phyloP scores from a whole-genome alignment of 371 early-diverging fungal species.

The Mortierella sp. region DNA sequence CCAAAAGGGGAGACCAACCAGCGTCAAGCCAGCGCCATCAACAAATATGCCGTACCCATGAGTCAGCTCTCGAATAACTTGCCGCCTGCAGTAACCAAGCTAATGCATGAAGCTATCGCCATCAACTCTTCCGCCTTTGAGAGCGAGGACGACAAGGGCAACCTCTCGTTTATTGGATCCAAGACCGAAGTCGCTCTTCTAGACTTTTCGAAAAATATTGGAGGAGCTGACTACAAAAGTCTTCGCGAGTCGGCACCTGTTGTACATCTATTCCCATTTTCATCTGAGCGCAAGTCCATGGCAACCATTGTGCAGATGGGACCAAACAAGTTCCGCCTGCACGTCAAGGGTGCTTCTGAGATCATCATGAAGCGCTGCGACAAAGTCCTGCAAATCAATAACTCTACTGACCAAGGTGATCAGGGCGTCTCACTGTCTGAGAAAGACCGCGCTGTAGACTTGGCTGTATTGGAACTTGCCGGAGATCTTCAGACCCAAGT shows the following conservation, averaged over 20 bases:
- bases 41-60: slow-evolving; percentile 59
- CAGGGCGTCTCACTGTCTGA: slow-evolving; percentile 23
- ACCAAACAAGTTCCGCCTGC: slow-evolving; percentile 67
- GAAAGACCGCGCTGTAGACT: slow-evolving; percentile 50
- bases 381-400: slow-evolving; percentile 44
- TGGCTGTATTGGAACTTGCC: slow-evolving; percentile 65
- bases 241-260: slow-evolving; percentile 65
- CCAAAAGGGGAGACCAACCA: slow-evolving; percentile 41
- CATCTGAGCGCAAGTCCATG: slow-evolving; percentile 91
- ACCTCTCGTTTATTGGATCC: slow-evolving; percentile 71
- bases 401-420: slow-evolving; percentile 12
- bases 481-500: slow-evolving; percentile 60
- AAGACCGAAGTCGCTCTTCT: slow-evolving; percentile 91
- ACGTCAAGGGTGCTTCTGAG: slow-evolving; percentile 91
- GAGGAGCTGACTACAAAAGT: slow-evolving; percentile 62
- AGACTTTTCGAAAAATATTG: slow-evolving; percentile 66
- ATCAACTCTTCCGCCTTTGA: slow-evolving; percentile 90
- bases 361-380: slow-evolving; percentile 69
- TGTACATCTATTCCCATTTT: slow-evolving; percentile 82
- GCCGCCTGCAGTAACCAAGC: slow-evolving; percentile 58
- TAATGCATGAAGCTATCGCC: slow-evolving; percentile 76
- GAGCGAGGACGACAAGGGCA: slow-evolving; percentile 69
- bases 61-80: slow-evolving; percentile 60
- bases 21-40: slow-evolving; percentile 44
- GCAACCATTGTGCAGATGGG: slow-evolving; percentile 76